Percentiles rank a stretch among this genome's conserved stretches.
Conservation (phyloP, 163 green algal genomes). For the Prototheca stagnorum region DNA sequence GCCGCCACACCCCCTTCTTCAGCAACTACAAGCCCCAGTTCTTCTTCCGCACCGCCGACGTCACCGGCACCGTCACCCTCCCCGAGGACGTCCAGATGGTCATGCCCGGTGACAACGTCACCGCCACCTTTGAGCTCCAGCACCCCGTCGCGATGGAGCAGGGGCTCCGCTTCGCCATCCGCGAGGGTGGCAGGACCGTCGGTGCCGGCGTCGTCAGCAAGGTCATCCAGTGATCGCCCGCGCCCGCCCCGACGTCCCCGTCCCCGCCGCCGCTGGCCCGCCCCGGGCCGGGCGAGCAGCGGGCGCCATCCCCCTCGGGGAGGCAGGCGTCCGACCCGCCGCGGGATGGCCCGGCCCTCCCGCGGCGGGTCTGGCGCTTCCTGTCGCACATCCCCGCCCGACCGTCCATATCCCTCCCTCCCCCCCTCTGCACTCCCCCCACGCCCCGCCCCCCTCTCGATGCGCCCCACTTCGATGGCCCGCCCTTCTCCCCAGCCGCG, state of each 20-base stretch:
- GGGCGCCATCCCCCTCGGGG: too few species aligned
- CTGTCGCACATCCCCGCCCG: too few species aligned
- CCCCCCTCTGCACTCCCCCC: too few species aligned
- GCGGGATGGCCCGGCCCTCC: too few species aligned
- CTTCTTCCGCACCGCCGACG: conserved; percentile 93
- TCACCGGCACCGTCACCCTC: conserved; percentile 74
- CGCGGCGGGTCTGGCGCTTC: too few species aligned
- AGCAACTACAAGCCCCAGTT: conserved; percentile 97
- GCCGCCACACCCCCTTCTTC: conserved; percentile 98
- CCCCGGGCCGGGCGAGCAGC: neutral
- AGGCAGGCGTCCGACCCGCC: too few species aligned
- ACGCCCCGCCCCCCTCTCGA: too few species aligned
- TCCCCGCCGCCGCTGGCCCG: neutral
- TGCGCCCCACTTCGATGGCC: too few species aligned
- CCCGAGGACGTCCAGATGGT: conserved; percentile 78
- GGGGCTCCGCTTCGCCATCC: conserved; percentile 86
- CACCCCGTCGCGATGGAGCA: conserved; percentile 66
- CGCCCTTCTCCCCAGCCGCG: too few species aligned
- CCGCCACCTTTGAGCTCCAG: conserved; percentile 69
- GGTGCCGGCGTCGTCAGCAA: conserved; percentile 84
- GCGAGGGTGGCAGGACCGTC: conserved; percentile 89
- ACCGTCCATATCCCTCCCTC: too few species aligned
- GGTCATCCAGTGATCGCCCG: conserved; percentile 38
- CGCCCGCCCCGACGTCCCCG: neutral
- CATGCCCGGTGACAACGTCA: conserved; percentile 97